These are phyloP conservation scores for Tolypocladium tropicale DNA, from an alignment of 2,329 filamentous ascomycete species.

Conservation along the genomic window DNA sequence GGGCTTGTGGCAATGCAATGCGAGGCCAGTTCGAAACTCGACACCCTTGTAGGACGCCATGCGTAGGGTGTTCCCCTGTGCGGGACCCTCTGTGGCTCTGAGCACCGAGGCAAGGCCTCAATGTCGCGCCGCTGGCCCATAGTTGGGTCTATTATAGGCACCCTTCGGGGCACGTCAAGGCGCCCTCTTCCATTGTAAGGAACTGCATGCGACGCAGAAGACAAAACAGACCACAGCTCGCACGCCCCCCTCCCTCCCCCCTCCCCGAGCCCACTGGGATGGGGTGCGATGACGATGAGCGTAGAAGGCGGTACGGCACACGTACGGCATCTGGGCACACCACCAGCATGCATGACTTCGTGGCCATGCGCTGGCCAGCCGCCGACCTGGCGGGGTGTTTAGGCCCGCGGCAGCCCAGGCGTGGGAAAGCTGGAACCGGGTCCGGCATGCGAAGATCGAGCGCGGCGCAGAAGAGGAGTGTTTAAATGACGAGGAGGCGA, in stretches of 20 bases:
- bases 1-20: constrained; percentile 1
- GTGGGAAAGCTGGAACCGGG: background rate
- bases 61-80: background rate
- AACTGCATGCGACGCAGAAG: background rate
- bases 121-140: background rate
- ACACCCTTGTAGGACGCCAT: background rate
- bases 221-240: background rate
- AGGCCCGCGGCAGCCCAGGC: background rate
- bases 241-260: background rate
- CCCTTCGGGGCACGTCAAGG: background rate
- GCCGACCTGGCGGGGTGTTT: background rate
- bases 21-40: constrained; percentile 1
- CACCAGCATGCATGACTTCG: constrained; percentile 17
- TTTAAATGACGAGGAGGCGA: background rate
- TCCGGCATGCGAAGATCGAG: background rate
- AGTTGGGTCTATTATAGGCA: background rate
- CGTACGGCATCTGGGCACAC: constrained; percentile 3
- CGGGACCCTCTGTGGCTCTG: background rate
- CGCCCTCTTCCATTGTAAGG: background rate
- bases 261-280: background rate
- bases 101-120: constrained; percentile 1
- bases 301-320: constrained; percentile 1
- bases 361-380: constrained; percentile 16
- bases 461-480: background rate
- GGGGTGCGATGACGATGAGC: background rate